Evolutionary conservation across 163 green algal genomes (phyloP).

Genomic region (Prototheca cutis): DNA sequence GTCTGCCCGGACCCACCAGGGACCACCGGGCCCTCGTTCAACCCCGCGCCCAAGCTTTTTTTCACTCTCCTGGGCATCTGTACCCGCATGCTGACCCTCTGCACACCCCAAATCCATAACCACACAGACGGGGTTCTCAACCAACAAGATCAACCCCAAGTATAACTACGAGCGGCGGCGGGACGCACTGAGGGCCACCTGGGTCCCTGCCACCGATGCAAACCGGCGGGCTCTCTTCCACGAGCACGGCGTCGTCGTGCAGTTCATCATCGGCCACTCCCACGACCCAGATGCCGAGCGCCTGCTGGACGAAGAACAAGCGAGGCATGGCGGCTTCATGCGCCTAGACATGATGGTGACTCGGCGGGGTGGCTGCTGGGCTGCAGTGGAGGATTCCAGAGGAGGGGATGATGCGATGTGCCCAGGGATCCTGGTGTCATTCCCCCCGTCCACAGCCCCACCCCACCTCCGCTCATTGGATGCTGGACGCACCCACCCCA

Average conservation of each 20-base stretch:
- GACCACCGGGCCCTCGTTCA: no score
- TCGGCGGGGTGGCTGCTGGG: no score
- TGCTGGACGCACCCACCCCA: slow-evolving; percentile 15
- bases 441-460: no score
- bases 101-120: no score
- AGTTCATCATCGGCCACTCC: slow-evolving; percentile 50
- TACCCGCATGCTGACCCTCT: no score
- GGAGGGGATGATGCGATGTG: no score
- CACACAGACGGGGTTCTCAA: slow-evolving; percentile 46
- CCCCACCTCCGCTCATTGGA: no score
- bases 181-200: slow-evolving; percentile 29
- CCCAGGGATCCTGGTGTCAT: no score
- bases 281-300: slow-evolving; percentile 13
- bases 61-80: no score
- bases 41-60: no score
- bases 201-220: slow-evolving; percentile 31
- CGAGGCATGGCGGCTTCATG: slow-evolving; percentile 29
- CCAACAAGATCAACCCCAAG: slow-evolving; percentile 8
- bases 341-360: slow-evolving; percentile 14
- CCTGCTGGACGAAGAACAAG: slow-evolving; percentile 20
- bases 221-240: slow-evolving; percentile 14
- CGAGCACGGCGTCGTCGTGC: slow-evolving; percentile 28
- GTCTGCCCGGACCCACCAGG: no score
- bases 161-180: slow-evolving; percentile 47
- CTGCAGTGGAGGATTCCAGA: no score